Evolutionary conservation across 1,284 basidiomycete genomes (phyloP), one percentile per base, ranked within the genome.

Genomic region (Apiotrichum domesticum): DNA sequence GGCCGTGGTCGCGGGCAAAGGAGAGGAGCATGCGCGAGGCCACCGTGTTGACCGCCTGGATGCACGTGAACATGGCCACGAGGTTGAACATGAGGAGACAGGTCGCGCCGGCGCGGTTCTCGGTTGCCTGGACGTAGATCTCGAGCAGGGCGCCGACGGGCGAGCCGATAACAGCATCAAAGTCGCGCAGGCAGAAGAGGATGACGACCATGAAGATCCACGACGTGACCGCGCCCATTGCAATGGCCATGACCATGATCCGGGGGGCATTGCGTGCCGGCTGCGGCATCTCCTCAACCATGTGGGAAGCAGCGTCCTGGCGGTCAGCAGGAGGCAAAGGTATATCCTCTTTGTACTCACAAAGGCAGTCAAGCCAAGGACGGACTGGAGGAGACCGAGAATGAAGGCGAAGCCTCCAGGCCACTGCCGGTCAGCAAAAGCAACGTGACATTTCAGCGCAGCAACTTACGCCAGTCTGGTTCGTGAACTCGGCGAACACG

Each of bases 171-270:
- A 87, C 77, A 0, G 73, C 78, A 5, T 74, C 59, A 43, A 84
- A 78, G 64, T 87, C 83, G 5, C 79, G 81, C 13, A 86, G 72
- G 29, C 83, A 84, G 63, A 87, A 87, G 14, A 86, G 74, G 32
- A 88, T 81, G 0, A 83, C 82, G 51, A 87, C 77, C 32, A 87
- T 73, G 67, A 85, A 85, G 13, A 84, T 55, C 10, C 84, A 77
- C 0, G 84, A 83, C 3, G 76, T 77, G 11, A 81, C 55, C 0
- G 82, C 74, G 0, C 85, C 84, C 45, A 87, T 83, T 1, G 82
- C 79, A 29, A 87, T 65, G 32, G 71, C 70, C 3, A 68, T 46
- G 9, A 75, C 63, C 73, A 76, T 76, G 45, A 69, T 68, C 3
- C 61, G 54, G 0, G 74, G 74, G 3, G 68, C 72, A 39, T 71